phyloP scores from a whole-genome alignment of 75 land plant species.

The Pseudotsuga menziesii region DNA sequence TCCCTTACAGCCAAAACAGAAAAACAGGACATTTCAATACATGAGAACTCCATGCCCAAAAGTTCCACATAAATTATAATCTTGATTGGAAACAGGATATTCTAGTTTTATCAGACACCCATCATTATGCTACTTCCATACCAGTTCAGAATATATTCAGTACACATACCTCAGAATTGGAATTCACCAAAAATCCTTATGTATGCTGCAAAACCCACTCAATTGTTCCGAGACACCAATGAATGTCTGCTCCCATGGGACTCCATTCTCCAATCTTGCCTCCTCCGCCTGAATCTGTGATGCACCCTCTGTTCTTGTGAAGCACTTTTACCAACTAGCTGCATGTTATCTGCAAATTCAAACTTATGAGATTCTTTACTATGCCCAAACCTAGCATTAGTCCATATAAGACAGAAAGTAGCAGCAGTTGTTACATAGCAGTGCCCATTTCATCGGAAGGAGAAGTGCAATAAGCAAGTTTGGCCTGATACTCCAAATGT shows the following conservation, averaged over 20 bases:
- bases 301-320: conserved; percentile 44
- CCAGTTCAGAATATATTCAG: neutral
- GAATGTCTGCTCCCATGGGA: neutral
- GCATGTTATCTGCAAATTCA: conserved; percentile 23
- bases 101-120: neutral
- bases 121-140: neutral
- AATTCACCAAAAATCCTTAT: neutral
- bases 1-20: neutral
- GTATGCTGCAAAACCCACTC: neutral
- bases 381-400: neutral
- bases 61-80: neutral
- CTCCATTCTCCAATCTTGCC: conserved; percentile 51
- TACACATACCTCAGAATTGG: neutral
- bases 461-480: neutral
- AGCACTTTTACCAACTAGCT: conserved; percentile 31
- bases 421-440: neutral
- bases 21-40: neutral
- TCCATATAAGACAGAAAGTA: neutral
- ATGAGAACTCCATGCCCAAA: neutral
- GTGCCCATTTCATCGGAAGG: neutral
- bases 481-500: neutral
- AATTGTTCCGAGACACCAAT: neutral
- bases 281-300: conserved; percentile 52
- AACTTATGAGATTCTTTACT: neutral
- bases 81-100: neutral